Evolutionary conservation across 768 basidiomycete genomes (phyloP).

Genomic region (Cystobasidium ongulense): DNA sequence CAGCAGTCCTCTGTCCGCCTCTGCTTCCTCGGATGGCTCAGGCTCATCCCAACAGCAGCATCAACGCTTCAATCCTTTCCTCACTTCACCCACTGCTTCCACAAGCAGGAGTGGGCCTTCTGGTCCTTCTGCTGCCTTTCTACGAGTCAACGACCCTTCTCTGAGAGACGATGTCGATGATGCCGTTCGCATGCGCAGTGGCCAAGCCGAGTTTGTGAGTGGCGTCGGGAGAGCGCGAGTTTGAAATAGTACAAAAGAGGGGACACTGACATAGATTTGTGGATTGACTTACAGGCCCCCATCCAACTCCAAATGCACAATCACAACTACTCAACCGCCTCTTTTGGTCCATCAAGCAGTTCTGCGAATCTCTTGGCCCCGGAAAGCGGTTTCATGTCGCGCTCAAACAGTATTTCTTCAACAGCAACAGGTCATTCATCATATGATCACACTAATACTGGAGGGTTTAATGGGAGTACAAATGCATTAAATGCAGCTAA

Average conservation of each 20-base stretch:
- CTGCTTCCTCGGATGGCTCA: neutral
- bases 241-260: neutral
- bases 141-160: constrained; percentile 1
- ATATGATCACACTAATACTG: neutral
- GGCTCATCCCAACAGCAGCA: neutral
- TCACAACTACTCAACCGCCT: constrained; percentile 8
- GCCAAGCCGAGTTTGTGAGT: constrained; percentile 18
- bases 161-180: neutral
- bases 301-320: constrained; percentile 16
- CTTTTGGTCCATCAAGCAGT: constrained; percentile 3
- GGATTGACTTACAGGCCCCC: neutral
- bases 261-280: neutral
- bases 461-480: neutral
- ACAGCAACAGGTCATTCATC: constrained; percentile 4
- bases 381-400: neutral
- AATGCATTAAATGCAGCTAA: neutral
- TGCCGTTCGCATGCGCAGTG: constrained; percentile 9
- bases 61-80: constrained; percentile 13
- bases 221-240: neutral
- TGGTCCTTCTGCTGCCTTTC: constrained; percentile 8
- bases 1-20: neutral
- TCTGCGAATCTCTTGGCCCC: constrained; percentile 9
- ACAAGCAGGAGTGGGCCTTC: neutral
- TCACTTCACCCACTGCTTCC: neutral
- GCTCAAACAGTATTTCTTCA: constrained; percentile 7